These are phyloP conservation scores for Sporothrix euskadiensis DNA, from an alignment of 2,329 filamentous ascomycete genomes.

Conservation along the genomic window DNA sequence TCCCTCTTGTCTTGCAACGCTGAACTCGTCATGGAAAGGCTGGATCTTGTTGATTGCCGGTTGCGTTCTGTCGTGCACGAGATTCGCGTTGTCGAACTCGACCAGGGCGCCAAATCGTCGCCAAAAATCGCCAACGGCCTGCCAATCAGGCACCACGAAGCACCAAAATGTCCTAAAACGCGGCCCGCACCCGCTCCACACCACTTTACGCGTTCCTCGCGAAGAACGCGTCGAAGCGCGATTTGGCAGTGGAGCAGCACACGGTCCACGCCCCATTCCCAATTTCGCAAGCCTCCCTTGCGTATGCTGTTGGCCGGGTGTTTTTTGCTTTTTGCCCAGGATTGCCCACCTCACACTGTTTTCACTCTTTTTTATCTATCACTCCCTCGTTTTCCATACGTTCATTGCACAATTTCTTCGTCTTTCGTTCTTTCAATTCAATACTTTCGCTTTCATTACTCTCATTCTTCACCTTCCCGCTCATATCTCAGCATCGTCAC, in stretches of 20 bases:
- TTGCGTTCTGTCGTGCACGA: neutral
- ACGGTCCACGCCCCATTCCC: constrained; percentile 20
- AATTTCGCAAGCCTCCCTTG: constrained; percentile 21
- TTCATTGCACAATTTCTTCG: neutral
- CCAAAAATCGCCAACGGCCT: neutral
- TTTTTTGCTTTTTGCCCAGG: constrained; percentile 6
- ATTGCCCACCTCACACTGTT: neutral
- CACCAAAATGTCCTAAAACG: constrained; percentile 14
- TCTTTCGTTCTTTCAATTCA: neutral
- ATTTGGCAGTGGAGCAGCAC: constrained; percentile 13
- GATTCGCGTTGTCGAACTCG: neutral
- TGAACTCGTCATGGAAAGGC: neutral
- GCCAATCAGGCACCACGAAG: constrained; percentile 7
- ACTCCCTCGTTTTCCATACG: neutral
- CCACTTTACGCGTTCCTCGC: constrained; percentile 20
- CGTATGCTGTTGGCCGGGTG: constrained; percentile 24
- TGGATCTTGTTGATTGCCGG: neutral
- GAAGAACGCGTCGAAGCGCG: constrained; percentile 20
- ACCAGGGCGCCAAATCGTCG: constrained; percentile 9
- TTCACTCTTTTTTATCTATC: neutral
- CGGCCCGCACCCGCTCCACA: constrained; percentile 10
- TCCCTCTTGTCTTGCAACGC: neutral
- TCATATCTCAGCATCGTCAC: neutral
- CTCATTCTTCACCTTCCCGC: neutral
- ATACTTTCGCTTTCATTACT: neutral